These are phyloP conservation scores for Orbilia oligospora DNA, from an alignment of 2,329 filamentous ascomycete genomes.

Conservation along the genomic window DNA sequence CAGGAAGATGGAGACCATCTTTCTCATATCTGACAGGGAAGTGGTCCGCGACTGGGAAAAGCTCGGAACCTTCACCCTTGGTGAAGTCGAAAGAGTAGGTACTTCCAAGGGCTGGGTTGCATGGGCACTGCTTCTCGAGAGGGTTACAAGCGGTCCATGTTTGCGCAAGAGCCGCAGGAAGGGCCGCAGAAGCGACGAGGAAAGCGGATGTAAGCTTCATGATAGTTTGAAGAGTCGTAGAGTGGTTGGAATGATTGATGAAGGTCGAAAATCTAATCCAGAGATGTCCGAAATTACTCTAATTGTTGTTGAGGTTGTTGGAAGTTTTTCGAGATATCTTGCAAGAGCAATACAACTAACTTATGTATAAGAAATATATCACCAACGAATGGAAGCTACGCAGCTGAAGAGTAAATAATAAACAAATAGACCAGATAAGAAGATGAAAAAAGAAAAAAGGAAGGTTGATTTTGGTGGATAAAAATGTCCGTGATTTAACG, in stretches of 20 bases:
- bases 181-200: slow-evolving; percentile 60
- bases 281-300: slow-evolving; percentile 39
- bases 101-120: slow-evolving; percentile 62
- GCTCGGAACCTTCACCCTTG: slow-evolving; percentile 34
- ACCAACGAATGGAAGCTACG: slow-evolving; percentile 34
- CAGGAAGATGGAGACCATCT: slow-evolving; percentile 86
- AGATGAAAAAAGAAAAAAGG: slow-evolving; percentile 14
- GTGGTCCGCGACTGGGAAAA: slow-evolving; percentile 77
- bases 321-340: slow-evolving; percentile 1
- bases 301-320: slow-evolving; percentile 13
- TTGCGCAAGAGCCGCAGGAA: slow-evolving; percentile 73
- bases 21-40: slow-evolving; percentile 81
- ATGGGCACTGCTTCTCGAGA: slow-evolving; percentile 70
- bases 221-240: slow-evolving; percentile 1
- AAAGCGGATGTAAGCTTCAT: slow-evolving; percentile 55
- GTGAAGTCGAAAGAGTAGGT: slow-evolving; percentile 61
- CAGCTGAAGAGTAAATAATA: slow-evolving; percentile 28
- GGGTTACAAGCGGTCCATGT: slow-evolving; percentile 85
- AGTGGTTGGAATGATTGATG: neutral
- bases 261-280: slow-evolving; percentile 45
- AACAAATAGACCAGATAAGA: slow-evolving; percentile 27
- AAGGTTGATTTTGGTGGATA: slow-evolving; percentile 33
- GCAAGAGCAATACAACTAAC: neutral
- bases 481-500: slow-evolving; percentile 54
- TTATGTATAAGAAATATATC: slow-evolving; percentile 18